Percentiles rank a stretch among this genome's conserved stretches.
Evolutionary conservation across 371 early-diverging fungal genomes (phyloP).

Genomic region (Funneliformis caledonium): DNA sequence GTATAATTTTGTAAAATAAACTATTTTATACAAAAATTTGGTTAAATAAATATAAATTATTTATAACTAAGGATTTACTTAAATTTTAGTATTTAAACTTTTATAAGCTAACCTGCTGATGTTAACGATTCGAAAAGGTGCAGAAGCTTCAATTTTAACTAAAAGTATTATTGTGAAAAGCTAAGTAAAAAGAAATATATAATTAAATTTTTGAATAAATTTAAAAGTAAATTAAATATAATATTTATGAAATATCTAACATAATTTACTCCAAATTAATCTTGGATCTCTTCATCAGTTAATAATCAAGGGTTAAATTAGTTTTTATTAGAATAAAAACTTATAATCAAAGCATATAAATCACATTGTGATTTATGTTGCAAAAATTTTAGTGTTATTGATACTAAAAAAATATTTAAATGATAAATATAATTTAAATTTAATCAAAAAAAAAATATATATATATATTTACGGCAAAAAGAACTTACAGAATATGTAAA

Average conservation of each 20-base stretch:
- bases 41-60: no score
- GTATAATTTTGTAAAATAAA: slow-evolving; percentile 36
- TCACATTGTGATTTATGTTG: not conserved
- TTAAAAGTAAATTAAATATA: not conserved
- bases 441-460: not conserved
- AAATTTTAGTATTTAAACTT: not conserved
- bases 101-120: slow-evolving; percentile 43
- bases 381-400: slow-evolving; percentile 38
- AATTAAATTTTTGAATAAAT: not conserved
- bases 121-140: slow-evolving; percentile 59
- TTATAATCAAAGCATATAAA: not conserved
- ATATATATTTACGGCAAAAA: not conserved
- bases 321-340: not conserved
- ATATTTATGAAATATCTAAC: slow-evolving; percentile 65
- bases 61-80: no score
- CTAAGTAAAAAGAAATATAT: not conserved
- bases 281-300: slow-evolving; percentile 51
- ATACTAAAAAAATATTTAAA: slow-evolving; percentile 3
- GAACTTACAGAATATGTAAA: slow-evolving; percentile 39
- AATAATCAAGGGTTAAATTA: not conserved
- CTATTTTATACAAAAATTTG: slow-evolving; percentile 36
- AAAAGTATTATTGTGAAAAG: slow-evolving; percentile 21
- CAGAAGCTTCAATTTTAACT: slow-evolving; percentile 36
- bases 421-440: not conserved
- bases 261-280: slow-evolving; percentile 80